phyloP scores from a whole-genome alignment of 306 rosid species.

The Vigna mungo region DNA sequence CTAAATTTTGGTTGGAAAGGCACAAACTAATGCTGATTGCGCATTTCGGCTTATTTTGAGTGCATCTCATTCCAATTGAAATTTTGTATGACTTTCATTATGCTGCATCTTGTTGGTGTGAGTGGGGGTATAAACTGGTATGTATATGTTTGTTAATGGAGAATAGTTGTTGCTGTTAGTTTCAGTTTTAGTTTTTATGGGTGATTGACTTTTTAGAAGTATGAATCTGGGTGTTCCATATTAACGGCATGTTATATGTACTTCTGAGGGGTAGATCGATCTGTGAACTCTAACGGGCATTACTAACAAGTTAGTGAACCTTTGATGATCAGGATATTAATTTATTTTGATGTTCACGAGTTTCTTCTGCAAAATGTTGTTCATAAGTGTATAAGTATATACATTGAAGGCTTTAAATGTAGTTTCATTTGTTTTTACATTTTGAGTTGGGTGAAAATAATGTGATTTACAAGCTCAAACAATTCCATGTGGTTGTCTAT shows the following conservation, averaged over 20 bases:
- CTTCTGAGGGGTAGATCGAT: background rate
- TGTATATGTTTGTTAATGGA: constrained; percentile 1
- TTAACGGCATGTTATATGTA: background rate
- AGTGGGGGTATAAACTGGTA: background rate
- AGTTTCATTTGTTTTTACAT: background rate
- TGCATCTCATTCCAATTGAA: background rate
- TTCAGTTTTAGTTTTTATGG: background rate
- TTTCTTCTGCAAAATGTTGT: background rate
- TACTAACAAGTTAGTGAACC: constrained; percentile 4
- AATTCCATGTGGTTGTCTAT: constrained; percentile 26
- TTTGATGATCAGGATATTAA: background rate
- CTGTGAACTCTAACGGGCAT: background rate
- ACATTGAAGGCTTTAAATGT: constrained; percentile 5
- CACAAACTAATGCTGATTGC: background rate
- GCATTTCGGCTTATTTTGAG: background rate
- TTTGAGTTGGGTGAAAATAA: constrained; percentile 3
- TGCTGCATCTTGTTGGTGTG: background rate
- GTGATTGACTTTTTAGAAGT: background rate
- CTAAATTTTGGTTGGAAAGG: background rate
- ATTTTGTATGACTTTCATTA: background rate
- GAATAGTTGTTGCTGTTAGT: background rate
- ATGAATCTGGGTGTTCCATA: constrained; percentile 1
- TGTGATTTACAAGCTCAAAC: constrained; percentile 11
- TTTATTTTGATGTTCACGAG: background rate
- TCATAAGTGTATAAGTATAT: background rate